Evolutionary conservation across 2,329 filamentous ascomycete species (phyloP).

Genomic region (Xylaria multiplex): DNA sequence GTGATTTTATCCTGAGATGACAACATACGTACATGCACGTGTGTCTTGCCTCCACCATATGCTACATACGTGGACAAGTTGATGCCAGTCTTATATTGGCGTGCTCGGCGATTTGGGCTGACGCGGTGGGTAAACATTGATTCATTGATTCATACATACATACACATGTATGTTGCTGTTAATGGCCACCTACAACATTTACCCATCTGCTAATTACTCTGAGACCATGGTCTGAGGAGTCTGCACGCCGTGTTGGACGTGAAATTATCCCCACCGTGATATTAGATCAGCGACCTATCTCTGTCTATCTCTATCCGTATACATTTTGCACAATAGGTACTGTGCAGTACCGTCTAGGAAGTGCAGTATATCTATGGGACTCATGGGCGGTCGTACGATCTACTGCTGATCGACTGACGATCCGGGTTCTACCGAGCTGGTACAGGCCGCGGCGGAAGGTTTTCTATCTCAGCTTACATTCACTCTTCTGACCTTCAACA

Average conservation of each 20-base stretch:
- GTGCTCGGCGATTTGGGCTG: neutral
- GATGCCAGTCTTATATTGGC: no score
- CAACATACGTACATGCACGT: neutral
- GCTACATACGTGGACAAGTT: neutral
- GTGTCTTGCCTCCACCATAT: neutral
- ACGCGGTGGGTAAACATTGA: neutral
- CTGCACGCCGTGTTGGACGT: neutral
- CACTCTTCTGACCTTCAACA: neutral
- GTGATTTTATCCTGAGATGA: neutral
- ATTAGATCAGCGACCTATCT: no score
- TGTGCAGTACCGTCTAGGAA: no score
- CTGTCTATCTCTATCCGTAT: no score
- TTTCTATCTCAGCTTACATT: neutral
- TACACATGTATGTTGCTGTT: no score
- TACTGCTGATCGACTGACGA: slow-evolving; percentile 15
- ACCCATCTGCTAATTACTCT: no score
- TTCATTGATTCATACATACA: neutral
- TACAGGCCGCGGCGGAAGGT: neutral
- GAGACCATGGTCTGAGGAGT: slow-evolving; percentile 2
- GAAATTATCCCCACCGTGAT: neutral
- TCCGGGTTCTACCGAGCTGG: slow-evolving; percentile 7
- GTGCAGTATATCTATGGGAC: neutral
- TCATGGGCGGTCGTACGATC: slow-evolving; percentile 23
- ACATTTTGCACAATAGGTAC: no score
- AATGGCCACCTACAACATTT: neutral